Evolutionary conservation across 768 basidiomycete species (phyloP), one percentile per base, ranked within the genome.

Genomic region (Lentinus brumalis): DNA sequence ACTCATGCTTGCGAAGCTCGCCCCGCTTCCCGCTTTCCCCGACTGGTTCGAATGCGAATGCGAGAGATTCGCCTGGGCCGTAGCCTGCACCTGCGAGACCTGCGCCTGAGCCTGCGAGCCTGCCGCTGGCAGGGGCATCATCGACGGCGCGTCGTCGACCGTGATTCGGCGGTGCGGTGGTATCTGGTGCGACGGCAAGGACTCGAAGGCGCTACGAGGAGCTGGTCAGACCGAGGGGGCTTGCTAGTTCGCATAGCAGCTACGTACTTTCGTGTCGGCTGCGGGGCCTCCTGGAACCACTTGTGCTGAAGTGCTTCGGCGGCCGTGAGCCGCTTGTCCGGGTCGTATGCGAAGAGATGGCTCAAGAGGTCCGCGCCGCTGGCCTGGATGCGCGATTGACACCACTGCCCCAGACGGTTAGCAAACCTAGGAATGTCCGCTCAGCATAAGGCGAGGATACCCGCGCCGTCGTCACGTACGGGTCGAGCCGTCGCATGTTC

Each of bases 241-340:
- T 57, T n/a, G 15, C 53, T 30, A 32, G 14, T 4, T 6, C 46
- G 31, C 30, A 18, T 16, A 54, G 4, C 39, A 14, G 21, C 18
- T 16, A 79, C 91, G 65, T 65, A 97, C 96, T 96, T 94, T 71
- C 80, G 81, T 16, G 89, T 91, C 2, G 96, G 92, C 46, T 81
- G 81, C 9, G 94, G 94, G 8, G 96, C 96, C 70, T 96, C 94
- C 26, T 84, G 82, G 73, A 98, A 99, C 94, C 96, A 99, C 64
- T 83, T 83, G 73, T 98, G 96, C 18, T 78, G 79, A 1, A 99
- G 77, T 0, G 94, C 91, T 61, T 92, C 86, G 64, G 83, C 81
- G 0, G 95, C 94, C 0, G 88, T 94, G 44, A 98, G 82, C 35
- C 97, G 81, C 62, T 81, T 85, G 67, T 91, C 90, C 1, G 96